Base-by-base conservation (phyloP, 371 early-diverging fungal genomes). In the Actinomortierella wolfii region DNA sequence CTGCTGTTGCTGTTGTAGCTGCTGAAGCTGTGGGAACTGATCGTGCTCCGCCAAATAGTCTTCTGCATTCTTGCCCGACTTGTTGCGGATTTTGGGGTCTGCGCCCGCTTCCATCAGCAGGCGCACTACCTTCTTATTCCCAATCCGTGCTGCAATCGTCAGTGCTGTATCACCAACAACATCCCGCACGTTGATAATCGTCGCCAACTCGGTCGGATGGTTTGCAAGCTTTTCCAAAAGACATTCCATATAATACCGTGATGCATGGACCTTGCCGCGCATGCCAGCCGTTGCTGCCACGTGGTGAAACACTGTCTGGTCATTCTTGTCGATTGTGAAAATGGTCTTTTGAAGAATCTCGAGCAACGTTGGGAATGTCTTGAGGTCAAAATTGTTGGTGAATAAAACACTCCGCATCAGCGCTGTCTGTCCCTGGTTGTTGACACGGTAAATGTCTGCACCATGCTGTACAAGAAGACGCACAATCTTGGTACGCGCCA, bases 281-380 rank as follows among this genome's bases (percentile, higher is more conserved):
- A 83, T 79, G 11, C 87, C 89, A 0, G 95, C 85, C 0, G 92
- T 89, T 1, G 88, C 71, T 0, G 92, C 90, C n/a, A 94, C 89
- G 67, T 98, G 97, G 68, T 98, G 98, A 34, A 98, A 87, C 7
- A 97, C 94, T 0, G 96, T 94, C 59, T 94, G 90, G 56, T 89
- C 85, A 50, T 85, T 81, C 56, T 86, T 84, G 78, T 98, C 98
- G 7, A 87, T 84, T 52, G 89, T 76, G 34, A 87, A 85, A 24
- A 97, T 86, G 6, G 91, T 86, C 39, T 90, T 86, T 61, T 88
- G 86, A 25, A 97, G 79, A 20, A 92, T 67, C 39, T 85, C 85
- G 17, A 98, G 78, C 15, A 97, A 61, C 1, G 83, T 80, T 0
- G 88, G 86, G 73, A 98, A 98, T 0, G 87, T 84, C 58, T 92